Conservation (phyloP, 345 rosid genomes). For the Ricinus communis region DNA sequence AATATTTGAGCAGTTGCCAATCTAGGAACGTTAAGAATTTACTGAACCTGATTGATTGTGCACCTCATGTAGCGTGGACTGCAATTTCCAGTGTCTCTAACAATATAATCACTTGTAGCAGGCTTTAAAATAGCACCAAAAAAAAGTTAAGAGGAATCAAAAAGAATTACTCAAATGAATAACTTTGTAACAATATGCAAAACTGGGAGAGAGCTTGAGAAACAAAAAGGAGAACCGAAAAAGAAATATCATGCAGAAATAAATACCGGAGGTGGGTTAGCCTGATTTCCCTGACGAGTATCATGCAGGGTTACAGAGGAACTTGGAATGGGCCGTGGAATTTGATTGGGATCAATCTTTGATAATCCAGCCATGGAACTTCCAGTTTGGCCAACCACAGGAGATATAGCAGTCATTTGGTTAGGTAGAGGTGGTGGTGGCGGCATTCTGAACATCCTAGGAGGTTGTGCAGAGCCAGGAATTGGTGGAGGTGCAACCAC, state of each 20-base stretch:
- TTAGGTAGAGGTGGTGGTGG: conserved; percentile 56
- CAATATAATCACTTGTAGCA: conserved; percentile 86
- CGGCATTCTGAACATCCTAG: conserved; percentile 77
- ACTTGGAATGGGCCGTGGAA: conserved; percentile 89
- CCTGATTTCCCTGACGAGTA: conserved; percentile 84
- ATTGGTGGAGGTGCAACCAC: conserved; percentile 53
- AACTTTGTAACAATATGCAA: conserved; percentile 9
- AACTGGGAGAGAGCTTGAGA: conserved; percentile 8
- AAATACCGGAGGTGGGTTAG: conserved; percentile 89
- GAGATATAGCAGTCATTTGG: conserved; percentile 81
- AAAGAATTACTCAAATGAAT: conserved; percentile 7
- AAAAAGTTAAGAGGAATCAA: conserved; percentile 16
- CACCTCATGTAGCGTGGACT: conserved; percentile 99
- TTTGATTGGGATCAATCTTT: conserved; percentile 92
- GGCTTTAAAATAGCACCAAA: conserved; percentile 61
- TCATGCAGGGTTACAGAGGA: conserved; percentile 64
- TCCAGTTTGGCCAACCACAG: conserved; percentile 79
- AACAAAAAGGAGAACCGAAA: neutral
- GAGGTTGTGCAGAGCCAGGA: conserved; percentile 65
- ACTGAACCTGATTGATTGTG: conserved; percentile 85
- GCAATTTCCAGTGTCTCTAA: conserved; percentile 85
- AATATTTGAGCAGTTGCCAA: neutral
- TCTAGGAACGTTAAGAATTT: conserved; percentile 18
- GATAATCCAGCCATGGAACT: conserved; percentile 63
- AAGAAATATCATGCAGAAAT: conserved; percentile 6